These are phyloP conservation scores for Chrysoporthe deuterocubensis DNA, from an alignment of 2,329 filamentous ascomycete species.

Conservation along the genomic window DNA sequence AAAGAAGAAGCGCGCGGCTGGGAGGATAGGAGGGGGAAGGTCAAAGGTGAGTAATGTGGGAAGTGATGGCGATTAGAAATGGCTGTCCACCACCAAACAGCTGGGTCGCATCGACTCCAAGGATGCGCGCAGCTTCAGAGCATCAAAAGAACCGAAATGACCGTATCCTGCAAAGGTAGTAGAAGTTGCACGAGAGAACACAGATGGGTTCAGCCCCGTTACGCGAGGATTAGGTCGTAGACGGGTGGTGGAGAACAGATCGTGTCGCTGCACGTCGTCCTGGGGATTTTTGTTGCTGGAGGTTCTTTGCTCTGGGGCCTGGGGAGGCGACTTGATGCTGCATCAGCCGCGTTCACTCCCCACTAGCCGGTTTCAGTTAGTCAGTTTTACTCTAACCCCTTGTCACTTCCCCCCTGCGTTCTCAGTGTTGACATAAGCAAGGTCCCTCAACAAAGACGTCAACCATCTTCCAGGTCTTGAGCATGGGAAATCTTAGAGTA, in stretches of 20 bases:
- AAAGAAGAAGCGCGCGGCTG: background rate
- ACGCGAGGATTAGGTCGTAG: background rate
- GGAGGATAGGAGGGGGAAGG: background rate
- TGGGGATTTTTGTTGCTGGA: slow-evolving; percentile 11
- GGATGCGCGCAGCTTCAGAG: slow-evolving; percentile 22
- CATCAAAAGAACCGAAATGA: slow-evolving; percentile 24
- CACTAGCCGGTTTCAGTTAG: background rate
- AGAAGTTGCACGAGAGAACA: slow-evolving; percentile 6
- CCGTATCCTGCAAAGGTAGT: background rate
- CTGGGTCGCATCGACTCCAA: slow-evolving; percentile 29
- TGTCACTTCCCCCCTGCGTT: background rate
- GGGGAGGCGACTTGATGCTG: slow-evolving; percentile 17
- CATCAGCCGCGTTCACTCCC: background rate
- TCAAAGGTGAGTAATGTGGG: slow-evolving; percentile 1
- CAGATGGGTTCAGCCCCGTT: background rate
- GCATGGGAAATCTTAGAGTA: too few species aligned
- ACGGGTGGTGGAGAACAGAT: slow-evolving; percentile 5
- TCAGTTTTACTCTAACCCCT: background rate
- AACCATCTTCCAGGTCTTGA: too few species aligned
- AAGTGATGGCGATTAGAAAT: slow-evolving; percentile 28
- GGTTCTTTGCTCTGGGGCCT: background rate
- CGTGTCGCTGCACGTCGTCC: slow-evolving; percentile 12
- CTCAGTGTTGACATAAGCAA: background rate
- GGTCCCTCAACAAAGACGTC: background rate
- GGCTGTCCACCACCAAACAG: slow-evolving; percentile 26